Evolutionary conservation across 768 basidiomycete species (phyloP).

Genomic region (Pseudohyphozyma bogoriensis): DNA sequence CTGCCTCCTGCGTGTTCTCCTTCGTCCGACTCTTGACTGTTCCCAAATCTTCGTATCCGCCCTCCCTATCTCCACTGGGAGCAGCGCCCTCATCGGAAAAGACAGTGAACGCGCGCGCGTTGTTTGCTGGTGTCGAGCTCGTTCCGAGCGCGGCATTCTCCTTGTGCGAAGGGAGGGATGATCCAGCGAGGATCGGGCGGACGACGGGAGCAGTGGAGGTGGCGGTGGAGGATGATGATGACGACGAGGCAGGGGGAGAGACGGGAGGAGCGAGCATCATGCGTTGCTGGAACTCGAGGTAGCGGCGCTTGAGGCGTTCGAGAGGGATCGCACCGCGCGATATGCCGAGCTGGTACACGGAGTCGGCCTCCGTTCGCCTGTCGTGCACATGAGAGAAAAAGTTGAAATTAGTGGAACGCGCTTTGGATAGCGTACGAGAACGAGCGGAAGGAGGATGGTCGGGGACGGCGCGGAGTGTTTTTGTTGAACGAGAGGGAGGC

Average conservation of each 20-base stretch:
- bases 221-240: not conserved
- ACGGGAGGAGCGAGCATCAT: slow-evolving; percentile 44
- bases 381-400: not conserved
- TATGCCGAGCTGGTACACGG: slow-evolving; percentile 71
- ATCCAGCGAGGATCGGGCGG: slow-evolving; percentile 31
- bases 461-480: slow-evolving; percentile 11
- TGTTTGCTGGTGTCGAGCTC: too few relatives aligned
- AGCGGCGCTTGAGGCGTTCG: slow-evolving; percentile 70
- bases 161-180: slow-evolving; percentile 36
- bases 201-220: not conserved
- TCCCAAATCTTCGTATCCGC: slow-evolving; percentile 42
- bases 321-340: slow-evolving; percentile 67
- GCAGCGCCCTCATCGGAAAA: slow-evolving; percentile 23
- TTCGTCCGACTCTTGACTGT: slow-evolving; percentile 41
- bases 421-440: not conserved
- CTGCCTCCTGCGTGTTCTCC: slow-evolving; percentile 42
- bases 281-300: slow-evolving; percentile 61
- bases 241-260: slow-evolving; percentile 8
- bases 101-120: too few relatives aligned
- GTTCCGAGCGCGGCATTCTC: slow-evolving; percentile 22
- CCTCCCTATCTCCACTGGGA: slow-evolving; percentile 13
- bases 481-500: too few relatives aligned
- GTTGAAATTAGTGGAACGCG: slow-evolving; percentile 4
- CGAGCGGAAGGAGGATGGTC: not conserved
- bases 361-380: slow-evolving; percentile 68